Base-by-base conservation (phyloP, 495 filamentous ascomycete genomes). In the Immersiella caudata region DNA sequence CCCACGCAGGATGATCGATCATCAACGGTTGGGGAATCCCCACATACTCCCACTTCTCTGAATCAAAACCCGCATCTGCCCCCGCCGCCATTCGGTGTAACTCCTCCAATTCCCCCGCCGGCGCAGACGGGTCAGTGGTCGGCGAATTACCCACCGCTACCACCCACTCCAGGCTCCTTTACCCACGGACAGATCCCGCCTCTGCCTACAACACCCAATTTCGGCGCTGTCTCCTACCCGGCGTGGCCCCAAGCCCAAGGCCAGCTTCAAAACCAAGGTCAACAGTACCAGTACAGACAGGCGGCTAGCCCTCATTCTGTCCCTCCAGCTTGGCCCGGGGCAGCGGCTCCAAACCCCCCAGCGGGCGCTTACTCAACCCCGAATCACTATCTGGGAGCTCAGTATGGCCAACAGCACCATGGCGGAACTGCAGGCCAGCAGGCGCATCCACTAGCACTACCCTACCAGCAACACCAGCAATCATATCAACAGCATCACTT, bases 331-430 rank as follows among this genome's bases (percentile, higher is more conserved):
- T 70, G 68, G 35, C 29, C 70, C 49, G 61, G 46, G 29, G 66
- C 55, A 18, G 64, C 75, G 22, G 67, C 70, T 25, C 68, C 72
- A 27, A 60, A 71, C 40, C 56, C 70, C 40, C 40, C 6, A 12
- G 16, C 40, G 14, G 14, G 14, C 8, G 29, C 40, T 14, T 46
- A 46, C 40, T 46, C 40, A 2, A 12, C 40, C 16, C 6, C 40
- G 11, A 46, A 46, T 12, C 14, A 46, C 14, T 46, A 46, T 18
- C 5, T 4, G 2, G 40, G 11, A 5, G 5, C 40, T 14, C 40
- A 46, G 14, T 46, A 46, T 46, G 40, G 50, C 8, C 67, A 72
- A 60, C 70, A 66, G 26, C 68, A 72, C 21, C 65, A 65, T 40
- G 11, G 11, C 40, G 11, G 16, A 6, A 2, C 40, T 5, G 40